Evolutionary conservation across 768 basidiomycete species (phyloP).

Genomic region (Mycena belliarum): DNA sequence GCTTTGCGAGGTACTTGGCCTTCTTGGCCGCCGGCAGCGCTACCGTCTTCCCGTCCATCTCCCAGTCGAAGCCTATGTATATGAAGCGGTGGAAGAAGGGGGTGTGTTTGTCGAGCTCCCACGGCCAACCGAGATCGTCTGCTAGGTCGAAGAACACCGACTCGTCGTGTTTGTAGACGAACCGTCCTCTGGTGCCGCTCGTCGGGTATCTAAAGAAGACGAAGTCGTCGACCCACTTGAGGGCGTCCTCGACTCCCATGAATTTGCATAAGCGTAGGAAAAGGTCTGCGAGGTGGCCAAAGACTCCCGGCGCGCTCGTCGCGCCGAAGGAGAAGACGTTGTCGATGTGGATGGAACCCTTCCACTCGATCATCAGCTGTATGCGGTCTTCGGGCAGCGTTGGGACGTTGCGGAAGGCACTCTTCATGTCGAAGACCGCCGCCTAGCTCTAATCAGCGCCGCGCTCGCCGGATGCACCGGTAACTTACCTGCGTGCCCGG

Average conservation of each 20-base stretch:
- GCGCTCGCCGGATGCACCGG: no score
- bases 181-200: not conserved
- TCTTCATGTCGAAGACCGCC: not conserved
- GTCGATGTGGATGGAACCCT: not conserved
- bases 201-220: conserved; percentile 20
- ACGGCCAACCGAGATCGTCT: conserved; percentile 22
- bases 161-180: conserved; percentile 15
- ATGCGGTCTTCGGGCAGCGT: not conserved
- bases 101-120: conserved; percentile 17
- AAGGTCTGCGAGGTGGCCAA: not conserved
- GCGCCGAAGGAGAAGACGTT: not conserved
- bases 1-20: not conserved
- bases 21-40: not conserved
- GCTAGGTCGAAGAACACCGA: conserved; percentile 15
- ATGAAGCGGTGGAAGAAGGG: conserved; percentile 9
- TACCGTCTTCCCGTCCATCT: not conserved
- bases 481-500: no score
- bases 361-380: not conserved
- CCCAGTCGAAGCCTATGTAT: conserved; percentile 9
- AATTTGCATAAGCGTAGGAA: no score
- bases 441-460: no score
- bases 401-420: no score
- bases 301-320: not conserved
- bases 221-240: no score
- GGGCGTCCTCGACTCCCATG: no score